Conservation (phyloP, 768 basidiomycete genomes). For the Rickenella mellea region DNA sequence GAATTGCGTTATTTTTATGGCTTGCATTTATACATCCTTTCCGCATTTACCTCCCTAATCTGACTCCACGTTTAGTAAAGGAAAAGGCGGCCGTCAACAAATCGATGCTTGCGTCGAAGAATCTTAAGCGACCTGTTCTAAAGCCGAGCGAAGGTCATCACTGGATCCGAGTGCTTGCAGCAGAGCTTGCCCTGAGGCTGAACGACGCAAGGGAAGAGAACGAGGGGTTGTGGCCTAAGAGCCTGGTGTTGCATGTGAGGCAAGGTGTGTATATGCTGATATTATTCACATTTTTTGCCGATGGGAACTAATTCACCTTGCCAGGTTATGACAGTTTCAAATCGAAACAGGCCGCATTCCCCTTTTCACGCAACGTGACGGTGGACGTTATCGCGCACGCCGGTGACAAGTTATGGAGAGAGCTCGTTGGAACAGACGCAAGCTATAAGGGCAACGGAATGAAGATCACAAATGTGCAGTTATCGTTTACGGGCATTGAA, state of each 20-base stretch:
- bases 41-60: not conserved
- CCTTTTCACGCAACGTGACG: constrained; percentile 64
- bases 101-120: constrained; percentile 96
- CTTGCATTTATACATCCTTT: too few species aligned
- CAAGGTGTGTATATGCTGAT: constrained; percentile 39
- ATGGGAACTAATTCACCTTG: too few species aligned
- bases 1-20: too few species aligned
- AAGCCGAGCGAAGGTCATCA: constrained; percentile 69
- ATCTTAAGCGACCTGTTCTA: constrained; percentile 70
- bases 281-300: constrained; percentile 1
- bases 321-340: constrained; percentile 55
- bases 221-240: constrained; percentile 86
- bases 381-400: constrained; percentile 69
- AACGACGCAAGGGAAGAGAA: constrained; percentile 67
- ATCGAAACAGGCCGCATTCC: constrained; percentile 84
- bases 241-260: constrained; percentile 68
- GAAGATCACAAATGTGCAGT: constrained; percentile 62
- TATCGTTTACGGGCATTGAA: constrained; percentile 76
- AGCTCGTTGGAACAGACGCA: constrained; percentile 53
- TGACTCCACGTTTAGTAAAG: constrained; percentile 49
- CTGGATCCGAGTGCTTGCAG: constrained; percentile 88
- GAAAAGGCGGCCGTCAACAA: constrained; percentile 74
- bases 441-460: constrained; percentile 23
- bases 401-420: constrained; percentile 80
- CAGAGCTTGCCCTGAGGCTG: constrained; percentile 80